Base-by-base conservation (phyloP, 371 early-diverging fungal genomes). In the Rhizopus microsporus region DNA sequence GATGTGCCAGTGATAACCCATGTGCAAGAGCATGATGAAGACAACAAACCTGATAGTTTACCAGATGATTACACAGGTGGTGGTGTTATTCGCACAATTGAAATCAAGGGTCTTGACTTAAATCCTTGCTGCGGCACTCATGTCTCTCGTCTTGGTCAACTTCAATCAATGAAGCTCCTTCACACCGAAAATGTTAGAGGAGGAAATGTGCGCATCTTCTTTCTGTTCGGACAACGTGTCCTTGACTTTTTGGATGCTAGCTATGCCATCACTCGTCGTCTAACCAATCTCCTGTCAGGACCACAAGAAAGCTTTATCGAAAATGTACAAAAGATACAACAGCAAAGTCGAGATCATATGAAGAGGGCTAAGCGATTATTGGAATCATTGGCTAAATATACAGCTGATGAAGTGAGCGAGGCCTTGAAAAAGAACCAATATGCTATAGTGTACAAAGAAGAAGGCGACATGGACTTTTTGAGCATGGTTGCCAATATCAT, bases 81-180 rank as follows among this genome's bases (percentile, higher is more conserved):
- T 6, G 85, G 86, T 16, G 67, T 78, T n/a, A 78, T 86, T 55
- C 82, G 88, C 40, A 80, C 80, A 5, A 72, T 84, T 13, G 78
- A 81, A 44, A 89, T 87, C 53, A 65, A 71, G 42, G 71, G 48
- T n/a, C 34, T 88, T 2, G 89, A 89, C 49, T 60, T 40, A n/a
- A 87, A 89, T 61, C 84, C 87, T n/a, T 92, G 92, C 69, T 92
- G 91, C 50, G 92, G 92, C n/a, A 92, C 92, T 3, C 91, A 91
- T 51, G 80, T 91, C 45, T 42, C 50, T 1, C 69, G 60, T 4
- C 75, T 87, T 12, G 78, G 86, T 5, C 83, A 90, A 54, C 67
- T 90, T 12, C 89, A 90, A 59, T 69, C 69, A 52, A 48, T 86
- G 51, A 89, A 88, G 58, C 56, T 90, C 3, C 74, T 86, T 6